Base-by-base conservation (phyloP, 148 eudicot species). In the Rhododendron williamsianum region DNA sequence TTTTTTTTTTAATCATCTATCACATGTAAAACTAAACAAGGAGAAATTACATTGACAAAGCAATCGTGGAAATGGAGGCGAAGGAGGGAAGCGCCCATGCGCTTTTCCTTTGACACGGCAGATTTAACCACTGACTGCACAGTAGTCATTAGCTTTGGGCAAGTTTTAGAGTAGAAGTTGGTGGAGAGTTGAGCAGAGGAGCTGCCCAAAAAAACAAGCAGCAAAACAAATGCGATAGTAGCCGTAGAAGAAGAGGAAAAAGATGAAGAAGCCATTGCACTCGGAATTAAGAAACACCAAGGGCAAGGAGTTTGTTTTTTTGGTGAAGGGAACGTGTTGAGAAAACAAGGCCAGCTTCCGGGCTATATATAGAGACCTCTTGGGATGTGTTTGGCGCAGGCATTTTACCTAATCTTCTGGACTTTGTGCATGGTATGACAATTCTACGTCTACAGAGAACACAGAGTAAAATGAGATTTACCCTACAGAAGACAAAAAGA, bases 1-100 rank as follows among this genome's bases (percentile, higher is more conserved):
- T 9, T 58, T 21, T 23, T 23, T 30, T 63, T 65, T 9, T 65
- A 9, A n/a, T n/a, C 72, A 65, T 9, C 33, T 65, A 65, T 65
- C 7, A 9, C 21, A 43, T 43, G 27, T 43, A n/a, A 21, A 58
- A 46, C 7, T 19, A n/a, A 78, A 4, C 9, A 46, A 49, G 38
- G 4, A 79, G 19, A 79, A 41, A 38, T 19, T 85, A 90, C 91
- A 84, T 91, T 86, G 41, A 91, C 91, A 23, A 89, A 91, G 73
- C 92, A 91, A 56, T 91, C 92, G 73, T 90, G 92, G 87, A 90
- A 90, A 84, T 85, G 86, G 23, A 90, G 88, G 19, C 92, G 89
- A 78, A 90, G 89, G 45, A 91, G 88, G 78, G 92, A 91, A 45
- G 92, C 91, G 3, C 91, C 92, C 90, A 91, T 91, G 43, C 92